Evolutionary conservation across 1,284 basidiomycete genomes (phyloP).

Genomic region (Boletus semigastroideus): DNA sequence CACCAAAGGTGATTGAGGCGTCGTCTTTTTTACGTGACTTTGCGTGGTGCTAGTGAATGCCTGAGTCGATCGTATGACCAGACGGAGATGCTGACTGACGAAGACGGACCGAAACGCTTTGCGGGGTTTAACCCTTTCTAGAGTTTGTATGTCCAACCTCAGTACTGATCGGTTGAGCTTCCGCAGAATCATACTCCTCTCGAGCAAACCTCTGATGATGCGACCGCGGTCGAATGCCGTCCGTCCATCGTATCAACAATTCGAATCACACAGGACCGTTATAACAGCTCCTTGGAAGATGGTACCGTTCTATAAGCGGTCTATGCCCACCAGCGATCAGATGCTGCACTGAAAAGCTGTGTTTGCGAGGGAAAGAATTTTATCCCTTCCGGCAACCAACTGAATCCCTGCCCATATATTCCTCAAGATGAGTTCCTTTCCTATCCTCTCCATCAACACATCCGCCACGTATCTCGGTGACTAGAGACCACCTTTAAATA

Average conservation of each 20-base stretch:
- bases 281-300: not conserved
- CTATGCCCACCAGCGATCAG: constrained; percentile 20
- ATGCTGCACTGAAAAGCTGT: constrained; percentile 19
- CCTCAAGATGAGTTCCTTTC: constrained; percentile 19
- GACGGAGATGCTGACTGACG: too few species aligned
- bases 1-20: not conserved
- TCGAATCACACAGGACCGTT: constrained; percentile 2
- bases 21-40: not conserved
- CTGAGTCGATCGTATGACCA: too few species aligned
- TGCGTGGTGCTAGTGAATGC: not conserved
- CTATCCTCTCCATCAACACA: constrained; percentile 4
- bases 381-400: constrained; percentile 8
- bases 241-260: not conserved
- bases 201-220: too few species aligned
- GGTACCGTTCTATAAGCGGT: not conserved
- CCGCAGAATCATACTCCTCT: too few species aligned
- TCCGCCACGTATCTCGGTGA: constrained; percentile 3
- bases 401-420: constrained; percentile 18
- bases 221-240: too few species aligned
- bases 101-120: too few species aligned
- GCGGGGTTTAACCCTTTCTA: too few species aligned
- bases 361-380: constrained; percentile 13
- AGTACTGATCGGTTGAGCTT: too few species aligned
- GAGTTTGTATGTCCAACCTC: too few species aligned
- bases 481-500: not conserved